Evolutionary conservation across 495 filamentous ascomycete species (phyloP), one percentile per base, ranked within the genome.

Genomic region (Clavariopsis aquatica): DNA sequence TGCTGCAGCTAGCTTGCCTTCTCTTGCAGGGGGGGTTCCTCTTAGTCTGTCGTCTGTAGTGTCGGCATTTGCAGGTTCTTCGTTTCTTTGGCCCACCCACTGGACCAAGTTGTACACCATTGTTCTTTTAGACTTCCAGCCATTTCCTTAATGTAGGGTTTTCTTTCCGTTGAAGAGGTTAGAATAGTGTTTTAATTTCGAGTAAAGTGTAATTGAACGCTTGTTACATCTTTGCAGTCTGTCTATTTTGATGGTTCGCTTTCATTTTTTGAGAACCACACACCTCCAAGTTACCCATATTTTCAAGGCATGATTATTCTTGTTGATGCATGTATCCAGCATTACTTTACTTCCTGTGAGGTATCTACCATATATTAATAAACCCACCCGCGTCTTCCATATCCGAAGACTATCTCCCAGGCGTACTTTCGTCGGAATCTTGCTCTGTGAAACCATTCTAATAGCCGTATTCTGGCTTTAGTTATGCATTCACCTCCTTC

Each of bases 341-440:
- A n/a, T 55, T 55, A 5, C 28, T 4, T 4, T 52, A 36, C 17
- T 66, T 52, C 31, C 49, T 58, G 23, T 57, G 63, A 10, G 38
- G 45, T 9, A 62, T 43, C 64, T 58, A 67, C 7, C 52, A n/a
- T n/a, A n/a, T n/a, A n/a, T n/a, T 49, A 27, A 67, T 47, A 15
- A 67, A 58, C 23, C 52, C 58, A 27, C 62, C 58, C 1, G 60
- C 57, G 31, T 67, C 64, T 2, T 59, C 22, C 2, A 58, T 34
- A 22, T 26, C 31, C n/a, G 57, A 27, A 0, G 41, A 12, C 3
- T 59, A 31, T 27, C 45, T 56, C 13, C 28, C 24, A 1, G n/a
- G 15, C 15, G 17, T 17, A 13, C 61, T 7, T 3, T 47, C 38
- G 9, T 65, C 62, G 7, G 49, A 59, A 20, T 65, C 62, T 19